Conservation (phyloP, 305 asterid genomes). For the Striga hermonthica region DNA sequence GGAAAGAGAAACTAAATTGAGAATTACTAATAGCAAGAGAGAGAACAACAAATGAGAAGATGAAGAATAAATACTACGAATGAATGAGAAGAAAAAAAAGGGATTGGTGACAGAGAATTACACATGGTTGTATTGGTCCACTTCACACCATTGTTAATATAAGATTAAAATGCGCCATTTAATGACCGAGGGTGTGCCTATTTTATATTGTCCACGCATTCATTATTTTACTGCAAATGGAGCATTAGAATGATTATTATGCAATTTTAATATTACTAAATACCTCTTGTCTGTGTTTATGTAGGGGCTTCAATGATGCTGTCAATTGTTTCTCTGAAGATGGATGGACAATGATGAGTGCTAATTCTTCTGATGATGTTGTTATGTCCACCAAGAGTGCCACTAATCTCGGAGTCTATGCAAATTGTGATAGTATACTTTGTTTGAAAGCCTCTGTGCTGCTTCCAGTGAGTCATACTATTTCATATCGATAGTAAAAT, state of each 20-base stretch:
- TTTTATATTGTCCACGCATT: not conserved
- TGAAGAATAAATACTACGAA: no score
- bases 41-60: not conserved
- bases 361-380: conserved; percentile 31
- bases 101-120: conserved; percentile 11
- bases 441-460: conserved; percentile 41
- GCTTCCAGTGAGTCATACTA: conserved; percentile 39
- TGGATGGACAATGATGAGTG: conserved; percentile 42
- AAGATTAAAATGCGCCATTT: not conserved
- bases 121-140: not conserved
- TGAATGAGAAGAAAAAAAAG: no score
- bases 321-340: conserved; percentile 44
- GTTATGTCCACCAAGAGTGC: conserved; percentile 34
- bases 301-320: conserved; percentile 47
- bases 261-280: conserved; percentile 20
- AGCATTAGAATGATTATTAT: not conserved
- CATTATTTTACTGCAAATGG: conserved; percentile 5
- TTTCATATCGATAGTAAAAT: conserved; percentile 8
- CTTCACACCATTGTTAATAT: not conserved
- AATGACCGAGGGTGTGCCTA: conserved; percentile 13
- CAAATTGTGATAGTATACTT: conserved; percentile 35
- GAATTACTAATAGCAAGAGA: not conserved
- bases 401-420: conserved; percentile 24
- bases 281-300: conserved; percentile 20
- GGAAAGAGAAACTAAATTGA: not conserved